Percentiles rank a stretch among this genome's conserved stretches.
Evolutionary conservation across 106 monocot genomes (phyloP).

Genomic region (Acanthochlamys bracteata): DNA sequence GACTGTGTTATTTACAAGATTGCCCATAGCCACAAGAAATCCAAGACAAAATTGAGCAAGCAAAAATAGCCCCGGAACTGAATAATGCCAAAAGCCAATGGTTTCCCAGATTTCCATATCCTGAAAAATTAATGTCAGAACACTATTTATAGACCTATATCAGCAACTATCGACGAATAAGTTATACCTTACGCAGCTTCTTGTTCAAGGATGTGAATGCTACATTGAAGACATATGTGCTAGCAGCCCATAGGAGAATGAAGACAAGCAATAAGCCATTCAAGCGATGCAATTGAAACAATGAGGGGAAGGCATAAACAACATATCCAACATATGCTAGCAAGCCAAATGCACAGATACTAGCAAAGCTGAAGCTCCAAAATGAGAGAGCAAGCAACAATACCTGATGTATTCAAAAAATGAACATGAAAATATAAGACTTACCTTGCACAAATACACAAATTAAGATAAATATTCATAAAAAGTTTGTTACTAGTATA

Average conservation of each 20-base stretch:
- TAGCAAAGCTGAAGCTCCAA: conserved; percentile 95
- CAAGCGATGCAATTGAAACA: conserved; percentile 77
- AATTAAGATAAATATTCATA: too few relatives aligned
- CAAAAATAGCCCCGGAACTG: conserved; percentile 86
- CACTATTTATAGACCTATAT: too few relatives aligned
- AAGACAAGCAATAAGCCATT: conserved; percentile 93
- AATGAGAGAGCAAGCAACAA: conserved; percentile 80
- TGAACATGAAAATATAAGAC: too few relatives aligned
- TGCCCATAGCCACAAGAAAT: conserved; percentile 74
- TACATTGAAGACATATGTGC: conserved; percentile 91
- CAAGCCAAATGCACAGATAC: conserved; percentile 89
- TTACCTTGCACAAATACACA: too few relatives aligned
- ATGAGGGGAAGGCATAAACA: conserved; percentile 83
- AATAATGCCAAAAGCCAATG: conserved; percentile 93
- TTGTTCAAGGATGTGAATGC: conserved; percentile 86
- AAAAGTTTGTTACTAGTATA: too few relatives aligned
- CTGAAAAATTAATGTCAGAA: too few relatives aligned
- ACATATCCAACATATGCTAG: conserved; percentile 89
- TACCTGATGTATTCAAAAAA: conserved; percentile 51
- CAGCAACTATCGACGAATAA: too few relatives aligned
- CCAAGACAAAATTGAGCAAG: conserved; percentile 92
- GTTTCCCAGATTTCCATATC: conserved; percentile 99
- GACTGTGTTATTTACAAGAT: conserved; percentile 91
- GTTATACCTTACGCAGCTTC: conserved; percentile 81
- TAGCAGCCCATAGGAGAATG: conserved; percentile 91